A percentile compares a stretch with the other conserved stretches of the same genome.
Evolutionary conservation across 805 yeast genomes (phyloP).

Genomic region (Blastobotrys attinorum): DNA sequence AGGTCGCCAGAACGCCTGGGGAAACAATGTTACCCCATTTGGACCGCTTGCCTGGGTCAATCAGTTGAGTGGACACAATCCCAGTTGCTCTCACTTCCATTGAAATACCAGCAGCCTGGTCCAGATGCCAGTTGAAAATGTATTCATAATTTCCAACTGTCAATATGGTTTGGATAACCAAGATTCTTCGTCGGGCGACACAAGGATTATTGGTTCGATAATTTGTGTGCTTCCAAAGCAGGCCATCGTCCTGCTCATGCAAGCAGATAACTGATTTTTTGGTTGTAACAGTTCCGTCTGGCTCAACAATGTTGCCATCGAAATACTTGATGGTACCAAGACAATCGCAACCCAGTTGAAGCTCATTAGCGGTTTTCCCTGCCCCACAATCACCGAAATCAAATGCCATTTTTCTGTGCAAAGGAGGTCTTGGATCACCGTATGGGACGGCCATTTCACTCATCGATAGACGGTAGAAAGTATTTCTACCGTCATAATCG

Average conservation of each 20-base stretch:
- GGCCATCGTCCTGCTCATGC: constrained; percentile 80
- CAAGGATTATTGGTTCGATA: constrained; percentile 66
- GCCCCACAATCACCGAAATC: constrained; percentile 83
- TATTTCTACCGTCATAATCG: constrained; percentile 66
- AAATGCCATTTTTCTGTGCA: constrained; percentile 79
- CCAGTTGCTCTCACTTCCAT: constrained; percentile 83
- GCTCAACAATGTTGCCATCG: constrained; percentile 52
- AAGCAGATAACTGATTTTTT: constrained; percentile 67
- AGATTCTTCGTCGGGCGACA: constrained; percentile 65
- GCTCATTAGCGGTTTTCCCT: constrained; percentile 64
- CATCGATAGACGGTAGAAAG: constrained; percentile 62
- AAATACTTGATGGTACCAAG: constrained; percentile 72
- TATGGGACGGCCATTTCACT: constrained; percentile 87
- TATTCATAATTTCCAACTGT: constrained; percentile 84
- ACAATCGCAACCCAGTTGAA: constrained; percentile 76
- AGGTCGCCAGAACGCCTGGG: constrained; percentile 75
- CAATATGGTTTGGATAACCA: constrained; percentile 73
- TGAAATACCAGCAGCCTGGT: constrained; percentile 69
- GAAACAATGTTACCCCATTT: constrained; percentile 69
- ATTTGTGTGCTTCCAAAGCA: constrained; percentile 71
- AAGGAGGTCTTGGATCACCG: constrained; percentile 78
- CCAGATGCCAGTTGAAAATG: constrained; percentile 61
- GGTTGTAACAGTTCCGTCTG: constrained; percentile 53
- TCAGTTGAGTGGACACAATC: constrained; percentile 77
- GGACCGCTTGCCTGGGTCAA: constrained; percentile 57